Base-by-base conservation (phyloP, 106 monocot genomes). In the Apostasia ramifera region DNA sequence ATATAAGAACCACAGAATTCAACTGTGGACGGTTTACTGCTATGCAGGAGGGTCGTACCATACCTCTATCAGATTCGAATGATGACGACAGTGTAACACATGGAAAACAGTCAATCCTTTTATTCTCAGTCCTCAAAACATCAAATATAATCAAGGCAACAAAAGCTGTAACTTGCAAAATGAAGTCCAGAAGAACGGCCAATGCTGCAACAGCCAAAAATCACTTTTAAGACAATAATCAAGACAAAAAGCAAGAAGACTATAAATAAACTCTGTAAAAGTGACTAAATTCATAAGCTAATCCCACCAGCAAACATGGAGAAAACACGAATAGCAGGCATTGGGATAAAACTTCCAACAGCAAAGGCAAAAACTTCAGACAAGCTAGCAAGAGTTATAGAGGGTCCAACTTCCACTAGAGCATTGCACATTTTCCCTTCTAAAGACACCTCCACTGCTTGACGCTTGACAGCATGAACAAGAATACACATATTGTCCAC, bases 401-500 rank as follows among this genome's bases (percentile, higher is more conserved):
- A 98, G 43, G 97, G 97, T 52, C 97, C 97, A 73, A 92, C 97
- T 85, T 92, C 97, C 71, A 76, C 89, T 53, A 98, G 80, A 59
- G 97, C 97, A 73, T 81, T 84, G 66, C 92, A 81, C 68, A 98
- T 79, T 65, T 80, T 48, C n/a, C 57, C 77, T 74, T 93, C 92
- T 66, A 98, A 81, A 66, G 79, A 66, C 58, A 80, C 74, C 2
- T 81, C 79, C 5, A 47, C 54, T 46, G 82, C 57, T 70, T 98
- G 89, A 37, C 92, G 92, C 71, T 98, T 98, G 50, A 98, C 87
- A 57, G 92, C 89, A 81, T 93, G 86, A 40, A 98, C 97, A 73
- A 98, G 86, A 56, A 98, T 98, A 69, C 92, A 93, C 97, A 98
- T 98, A 71, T 98, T 98, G 57, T 98, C 97, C 59, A 98, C 97